Conservation (phyloP, 1,139 yeast species). For the Hyphopichia burtonii region DNA sequence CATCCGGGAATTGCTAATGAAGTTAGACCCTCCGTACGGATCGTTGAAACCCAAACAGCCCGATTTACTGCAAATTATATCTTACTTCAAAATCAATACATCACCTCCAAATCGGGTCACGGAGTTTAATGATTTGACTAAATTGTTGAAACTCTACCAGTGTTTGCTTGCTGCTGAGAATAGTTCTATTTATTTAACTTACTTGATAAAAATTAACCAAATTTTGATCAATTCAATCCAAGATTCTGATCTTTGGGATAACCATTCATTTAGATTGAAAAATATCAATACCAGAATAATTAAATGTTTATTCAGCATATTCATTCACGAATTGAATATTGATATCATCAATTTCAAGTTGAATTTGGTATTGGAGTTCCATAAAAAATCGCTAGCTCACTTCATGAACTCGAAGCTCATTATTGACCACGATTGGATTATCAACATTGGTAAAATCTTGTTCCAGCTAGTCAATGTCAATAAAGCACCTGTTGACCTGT, state of each 20-base stretch:
- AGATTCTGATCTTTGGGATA: not conserved
- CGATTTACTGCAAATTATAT: not conserved
- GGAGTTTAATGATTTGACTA: not conserved
- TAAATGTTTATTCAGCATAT: not conserved
- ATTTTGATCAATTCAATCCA: not conserved
- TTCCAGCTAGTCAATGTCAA: too few species aligned
- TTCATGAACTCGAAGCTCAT: too few species aligned
- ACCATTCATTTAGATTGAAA: not conserved
- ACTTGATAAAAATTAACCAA: not conserved
- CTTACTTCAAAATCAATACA: not conserved
- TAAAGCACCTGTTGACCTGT: too few species aligned
- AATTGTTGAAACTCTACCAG: not conserved
- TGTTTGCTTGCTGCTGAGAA: not conserved
- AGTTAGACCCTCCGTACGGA: not conserved
- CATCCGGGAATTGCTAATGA: not conserved
- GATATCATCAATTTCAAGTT: not conserved
- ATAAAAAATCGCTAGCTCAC: too few species aligned
- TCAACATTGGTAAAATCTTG: too few species aligned
- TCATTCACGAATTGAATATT: not conserved
- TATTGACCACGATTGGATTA: too few species aligned
- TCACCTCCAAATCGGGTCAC: not conserved
- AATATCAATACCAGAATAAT: not conserved
- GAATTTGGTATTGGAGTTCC: not conserved
- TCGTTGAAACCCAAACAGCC: not conserved
- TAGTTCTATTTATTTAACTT: not conserved